Percentiles rank a stretch among this genome's conserved stretches.
Evolutionary conservation across 139 green algal genomes (phyloP).

Genomic region (Chlorella vulgaris): DNA sequence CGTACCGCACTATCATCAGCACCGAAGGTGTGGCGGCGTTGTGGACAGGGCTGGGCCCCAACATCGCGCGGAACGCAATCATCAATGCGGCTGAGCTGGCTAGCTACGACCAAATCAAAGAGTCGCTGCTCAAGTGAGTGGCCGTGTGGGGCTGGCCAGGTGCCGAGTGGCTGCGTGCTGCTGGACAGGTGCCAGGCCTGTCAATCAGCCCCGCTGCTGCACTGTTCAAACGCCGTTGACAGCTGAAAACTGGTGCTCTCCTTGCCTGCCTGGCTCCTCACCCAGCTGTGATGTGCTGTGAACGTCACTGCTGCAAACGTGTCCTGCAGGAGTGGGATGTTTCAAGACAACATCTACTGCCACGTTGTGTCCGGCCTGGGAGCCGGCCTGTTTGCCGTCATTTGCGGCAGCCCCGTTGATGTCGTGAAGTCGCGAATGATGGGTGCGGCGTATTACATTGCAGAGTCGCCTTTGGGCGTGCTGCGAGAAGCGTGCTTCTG

Average conservation of each 20-base stretch:
- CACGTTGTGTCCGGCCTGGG: constrained; percentile 85
- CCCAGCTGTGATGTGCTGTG: background rate
- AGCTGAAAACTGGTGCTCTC: background rate
- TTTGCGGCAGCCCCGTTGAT: constrained; percentile 94
- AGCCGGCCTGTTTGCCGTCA: constrained; percentile 95
- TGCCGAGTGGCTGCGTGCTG: too few species aligned
- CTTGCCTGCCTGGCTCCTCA: background rate
- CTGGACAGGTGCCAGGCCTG: background rate
- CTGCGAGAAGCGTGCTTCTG: background rate
- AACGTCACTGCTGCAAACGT: background rate
- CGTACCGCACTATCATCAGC: constrained; percentile 92
- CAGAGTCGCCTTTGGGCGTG: background rate
- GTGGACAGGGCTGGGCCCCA: constrained; percentile 96
- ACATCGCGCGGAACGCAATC: constrained; percentile 96
- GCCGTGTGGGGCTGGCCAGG: background rate
- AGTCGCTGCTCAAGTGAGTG: constrained; percentile 58
- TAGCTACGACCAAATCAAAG: constrained; percentile 95
- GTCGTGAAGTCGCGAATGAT: constrained; percentile 98
- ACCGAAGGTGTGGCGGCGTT: constrained; percentile 87
- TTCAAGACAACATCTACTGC: constrained; percentile 74
- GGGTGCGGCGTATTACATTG: constrained; percentile 58
- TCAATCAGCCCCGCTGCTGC: background rate
- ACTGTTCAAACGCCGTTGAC: too few species aligned
- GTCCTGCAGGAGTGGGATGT: constrained; percentile 13
- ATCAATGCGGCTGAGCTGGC: constrained; percentile 98